Evolutionary conservation across 1,139 yeast species (phyloP).

Genomic region (Zygosaccharomyces pseudobailii): DNA sequence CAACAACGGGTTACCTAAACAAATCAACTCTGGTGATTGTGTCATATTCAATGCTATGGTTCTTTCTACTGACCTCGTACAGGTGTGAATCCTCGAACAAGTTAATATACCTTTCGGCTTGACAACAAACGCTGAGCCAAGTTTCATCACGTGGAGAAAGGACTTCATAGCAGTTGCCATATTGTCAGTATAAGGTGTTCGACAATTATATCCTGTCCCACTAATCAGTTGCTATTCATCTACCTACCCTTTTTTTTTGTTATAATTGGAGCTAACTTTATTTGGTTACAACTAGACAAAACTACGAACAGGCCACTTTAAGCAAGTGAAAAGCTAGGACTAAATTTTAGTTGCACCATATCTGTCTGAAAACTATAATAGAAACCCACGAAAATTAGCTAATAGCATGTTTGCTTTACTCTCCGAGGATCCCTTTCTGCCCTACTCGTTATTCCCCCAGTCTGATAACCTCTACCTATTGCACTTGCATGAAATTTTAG

Average conservation of each 20-base stretch:
- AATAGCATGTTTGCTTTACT: background rate
- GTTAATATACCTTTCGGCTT: background rate
- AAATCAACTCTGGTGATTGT: conserved; percentile 46
- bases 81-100: background rate
- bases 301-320: background rate
- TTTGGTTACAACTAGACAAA: background rate
- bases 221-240: background rate
- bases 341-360: background rate
- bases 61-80: background rate
- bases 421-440: conserved; percentile 27
- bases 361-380: background rate
- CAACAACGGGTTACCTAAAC: conserved; percentile 78
- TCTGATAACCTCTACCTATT: conserved; percentile 30
- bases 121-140: background rate
- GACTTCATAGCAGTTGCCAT: background rate
- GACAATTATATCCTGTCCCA: background rate
- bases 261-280: background rate
- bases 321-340: background rate
- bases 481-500: conserved; percentile 51
- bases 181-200: background rate
- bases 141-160: conserved; percentile 1
- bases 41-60: conserved; percentile 1
- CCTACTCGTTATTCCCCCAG: conserved; percentile 27
- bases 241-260: background rate
- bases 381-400: background rate